These are phyloP conservation scores for Trichoderma erinaceum DNA, from an alignment of 495 filamentous ascomycete species.

Conservation along the genomic window DNA sequence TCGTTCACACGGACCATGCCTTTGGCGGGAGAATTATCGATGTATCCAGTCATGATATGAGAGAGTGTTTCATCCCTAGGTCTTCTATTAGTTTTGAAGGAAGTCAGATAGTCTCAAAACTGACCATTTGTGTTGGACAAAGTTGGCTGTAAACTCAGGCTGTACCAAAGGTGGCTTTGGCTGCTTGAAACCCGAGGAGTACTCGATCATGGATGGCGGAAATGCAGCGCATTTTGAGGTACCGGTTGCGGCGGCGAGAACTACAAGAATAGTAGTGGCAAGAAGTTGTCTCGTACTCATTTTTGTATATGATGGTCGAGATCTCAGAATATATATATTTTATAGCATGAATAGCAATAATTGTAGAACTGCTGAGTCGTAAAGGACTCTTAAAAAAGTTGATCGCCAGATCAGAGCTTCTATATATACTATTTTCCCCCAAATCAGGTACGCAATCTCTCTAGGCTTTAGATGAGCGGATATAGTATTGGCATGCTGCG, in stretches of 20 bases:
- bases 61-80: slow-evolving; percentile 29
- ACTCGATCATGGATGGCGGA: slow-evolving; percentile 16
- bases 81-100: background rate
- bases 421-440: no score
- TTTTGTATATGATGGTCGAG: background rate
- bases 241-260: background rate
- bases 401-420: no score
- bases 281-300: background rate
- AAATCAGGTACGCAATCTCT: no score
- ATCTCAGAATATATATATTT: background rate
- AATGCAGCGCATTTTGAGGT: background rate
- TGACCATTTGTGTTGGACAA: slow-evolving; percentile 31
- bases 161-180: slow-evolving; percentile 27
- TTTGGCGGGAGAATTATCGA: slow-evolving; percentile 28
- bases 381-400: no score
- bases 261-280: background rate
- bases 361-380: background rate
- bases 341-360: background rate
- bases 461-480: no score
- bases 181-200: slow-evolving; percentile 25
- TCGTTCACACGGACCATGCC: slow-evolving; percentile 25
- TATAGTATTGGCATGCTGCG: no score
- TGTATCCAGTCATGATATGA: slow-evolving; percentile 28
- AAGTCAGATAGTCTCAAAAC: background rate
- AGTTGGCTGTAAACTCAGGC: slow-evolving; percentile 25